Percentiles rank a stretch among this genome's conserved stretches.
Evolutionary conservation across 805 yeast species (phyloP).

Genomic region (Komagataella phaffii): DNA sequence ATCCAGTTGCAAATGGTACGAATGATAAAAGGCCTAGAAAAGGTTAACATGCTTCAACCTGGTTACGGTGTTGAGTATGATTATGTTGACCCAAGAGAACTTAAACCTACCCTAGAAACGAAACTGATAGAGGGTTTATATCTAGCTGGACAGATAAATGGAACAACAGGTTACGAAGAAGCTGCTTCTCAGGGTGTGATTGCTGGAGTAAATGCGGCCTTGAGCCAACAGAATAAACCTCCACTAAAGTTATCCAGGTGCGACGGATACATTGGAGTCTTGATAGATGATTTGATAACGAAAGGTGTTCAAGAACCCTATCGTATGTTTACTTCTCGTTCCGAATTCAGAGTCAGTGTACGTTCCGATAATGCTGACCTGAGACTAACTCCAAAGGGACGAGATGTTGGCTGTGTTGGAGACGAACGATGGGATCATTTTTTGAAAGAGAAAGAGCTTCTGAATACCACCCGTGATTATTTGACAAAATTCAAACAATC

Average conservation of each 20-base stretch:
- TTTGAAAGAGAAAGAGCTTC: slow-evolving; percentile 26
- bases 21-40: slow-evolving; percentile 79
- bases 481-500: slow-evolving; percentile 33
- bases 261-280: slow-evolving; percentile 85
- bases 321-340: slow-evolving; percentile 93
- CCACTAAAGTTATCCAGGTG: slow-evolving; percentile 52
- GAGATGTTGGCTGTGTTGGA: slow-evolving; percentile 50
- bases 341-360: slow-evolving; percentile 83
- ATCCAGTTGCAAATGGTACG: slow-evolving; percentile 65
- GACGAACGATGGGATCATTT: slow-evolving; percentile 41
- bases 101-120: slow-evolving; percentile 68
- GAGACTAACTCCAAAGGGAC: slow-evolving; percentile 63
- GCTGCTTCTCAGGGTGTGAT: slow-evolving; percentile 95
- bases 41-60: slow-evolving; percentile 81
- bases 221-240: slow-evolving; percentile 24
- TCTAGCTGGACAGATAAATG: slow-evolving; percentile 95
- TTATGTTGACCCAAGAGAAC: slow-evolving; percentile 86
- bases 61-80: slow-evolving; percentile 99
- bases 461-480: slow-evolving; percentile 28
- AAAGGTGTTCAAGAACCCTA: slow-evolving; percentile 97
- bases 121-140: slow-evolving; percentile 65
- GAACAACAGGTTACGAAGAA: slow-evolving; percentile 98
- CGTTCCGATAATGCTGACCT: slow-evolving; percentile 91
- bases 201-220: slow-evolving; percentile 94
- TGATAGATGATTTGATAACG: slow-evolving; percentile 87